These are phyloP conservation scores for Hygrophila difformis DNA, from an alignment of 257 asterid genomes.

Conservation along the genomic window DNA sequence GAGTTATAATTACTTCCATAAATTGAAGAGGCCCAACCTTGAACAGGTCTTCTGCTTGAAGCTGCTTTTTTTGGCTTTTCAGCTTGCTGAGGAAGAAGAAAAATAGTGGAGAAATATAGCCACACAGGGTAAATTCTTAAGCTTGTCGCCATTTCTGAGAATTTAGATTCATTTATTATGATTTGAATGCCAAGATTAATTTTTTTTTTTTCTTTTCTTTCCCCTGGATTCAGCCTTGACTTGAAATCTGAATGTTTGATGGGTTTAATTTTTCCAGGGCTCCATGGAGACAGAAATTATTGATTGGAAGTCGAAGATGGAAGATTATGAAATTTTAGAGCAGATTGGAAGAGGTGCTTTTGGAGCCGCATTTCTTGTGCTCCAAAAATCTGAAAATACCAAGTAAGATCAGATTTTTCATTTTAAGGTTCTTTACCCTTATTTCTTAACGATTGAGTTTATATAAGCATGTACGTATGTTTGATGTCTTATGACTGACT, in stretches of 20 bases:
- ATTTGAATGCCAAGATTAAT: not conserved
- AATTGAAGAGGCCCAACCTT: not conserved
- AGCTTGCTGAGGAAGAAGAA: not conserved
- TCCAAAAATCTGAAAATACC: slow-evolving; percentile 58
- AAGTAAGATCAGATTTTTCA: slow-evolving; percentile 33
- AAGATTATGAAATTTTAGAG: slow-evolving; percentile 67
- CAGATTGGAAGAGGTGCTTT: slow-evolving; percentile 91
- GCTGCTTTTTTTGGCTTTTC: slow-evolving; percentile 18
- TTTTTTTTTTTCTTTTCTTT: too few relatives aligned
- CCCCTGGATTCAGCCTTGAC: slow-evolving; percentile 2
- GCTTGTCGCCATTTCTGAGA: slow-evolving; percentile 11
- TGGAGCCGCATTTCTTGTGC: slow-evolving; percentile 74
- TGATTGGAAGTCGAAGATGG: slow-evolving; percentile 54
- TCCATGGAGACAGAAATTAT: slow-evolving; percentile 50
- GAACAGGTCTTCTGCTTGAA: slow-evolving; percentile 17
- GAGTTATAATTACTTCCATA: slow-evolving; percentile 17
- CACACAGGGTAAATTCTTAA: slow-evolving; percentile 8
- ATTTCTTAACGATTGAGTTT: slow-evolving; percentile 12
- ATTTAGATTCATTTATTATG: not conserved
- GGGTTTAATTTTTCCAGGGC: slow-evolving; percentile 22
- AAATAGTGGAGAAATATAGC: slow-evolving; percentile 10
- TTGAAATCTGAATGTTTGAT: slow-evolving; percentile 15
- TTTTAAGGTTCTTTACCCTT: not conserved
- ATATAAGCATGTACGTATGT: slow-evolving; percentile 10
- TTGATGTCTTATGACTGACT: too few relatives aligned